A percentile compares a stretch with the other conserved stretches of the same genome.
Conservation (phyloP, 306 rosid species). For the Sesbania bispinosa region DNA sequence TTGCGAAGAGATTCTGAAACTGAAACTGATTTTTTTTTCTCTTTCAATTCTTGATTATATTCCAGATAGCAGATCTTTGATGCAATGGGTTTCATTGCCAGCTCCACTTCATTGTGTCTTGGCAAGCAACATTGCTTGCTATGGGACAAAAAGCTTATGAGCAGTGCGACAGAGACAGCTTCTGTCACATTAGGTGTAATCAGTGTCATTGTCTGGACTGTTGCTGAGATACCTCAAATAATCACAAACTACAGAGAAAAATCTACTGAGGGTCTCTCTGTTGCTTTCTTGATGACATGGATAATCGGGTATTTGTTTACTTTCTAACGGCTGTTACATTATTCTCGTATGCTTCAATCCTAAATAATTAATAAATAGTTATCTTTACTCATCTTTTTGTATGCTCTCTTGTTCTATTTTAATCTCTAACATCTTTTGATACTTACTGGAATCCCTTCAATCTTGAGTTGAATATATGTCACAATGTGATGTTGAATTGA, state of each 20-base stretch:
- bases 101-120: conserved; percentile 33
- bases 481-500: background rate
- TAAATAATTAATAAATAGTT: background rate
- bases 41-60: background rate
- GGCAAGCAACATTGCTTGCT: conserved; percentile 40
- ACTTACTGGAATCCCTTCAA: background rate
- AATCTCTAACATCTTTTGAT: background rate
- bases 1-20: background rate
- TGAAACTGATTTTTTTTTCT: background rate
- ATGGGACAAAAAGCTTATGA: conserved; percentile 37
- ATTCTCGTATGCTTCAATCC: background rate
- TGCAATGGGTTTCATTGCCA: conserved; percentile 22
- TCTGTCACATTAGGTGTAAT: conserved; percentile 51
- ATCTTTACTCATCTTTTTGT: background rate
- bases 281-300: conserved; percentile 70
- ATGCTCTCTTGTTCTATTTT: background rate
- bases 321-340: background rate
- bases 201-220: conserved; percentile 57
- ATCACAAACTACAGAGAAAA: conserved; percentile 56
- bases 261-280: conserved; percentile 61
- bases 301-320: conserved; percentile 51
- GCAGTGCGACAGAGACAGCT: conserved; percentile 31
- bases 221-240: conserved; percentile 78
- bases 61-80: background rate
- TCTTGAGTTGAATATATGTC: background rate